Conservation (phyloP, 2,329 filamentous ascomycete genomes). For the Dothistroma pini region DNA sequence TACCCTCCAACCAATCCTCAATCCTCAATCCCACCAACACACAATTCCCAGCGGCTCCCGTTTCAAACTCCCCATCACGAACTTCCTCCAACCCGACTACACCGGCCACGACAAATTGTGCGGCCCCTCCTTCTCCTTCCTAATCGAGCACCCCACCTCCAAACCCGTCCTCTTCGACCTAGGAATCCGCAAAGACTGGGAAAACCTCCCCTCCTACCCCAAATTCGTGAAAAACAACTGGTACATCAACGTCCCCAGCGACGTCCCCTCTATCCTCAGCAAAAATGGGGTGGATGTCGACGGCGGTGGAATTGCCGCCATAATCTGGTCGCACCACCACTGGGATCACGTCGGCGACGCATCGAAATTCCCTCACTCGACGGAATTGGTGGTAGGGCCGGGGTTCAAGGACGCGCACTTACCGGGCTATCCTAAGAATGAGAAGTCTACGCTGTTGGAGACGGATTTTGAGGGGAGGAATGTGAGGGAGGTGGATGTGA, state of each 20-base stretch:
- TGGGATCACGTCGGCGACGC: slow-evolving; percentile 41
- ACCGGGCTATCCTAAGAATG: slow-evolving; percentile 45
- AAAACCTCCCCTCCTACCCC: slow-evolving; percentile 38
- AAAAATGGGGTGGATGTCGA: slow-evolving; percentile 40
- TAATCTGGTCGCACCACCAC: slow-evolving; percentile 36
- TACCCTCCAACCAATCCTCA: not conserved
- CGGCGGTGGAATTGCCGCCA: slow-evolving; percentile 32
- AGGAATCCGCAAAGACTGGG: slow-evolving; percentile 45
- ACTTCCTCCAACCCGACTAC: slow-evolving; percentile 41
- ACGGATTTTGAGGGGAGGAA: slow-evolving; percentile 41
- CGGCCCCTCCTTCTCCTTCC: slow-evolving; percentile 46
- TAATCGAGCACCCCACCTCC: slow-evolving; percentile 46
- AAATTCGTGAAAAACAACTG: slow-evolving; percentile 32
- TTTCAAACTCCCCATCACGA: slow-evolving; percentile 29
- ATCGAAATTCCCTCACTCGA: slow-evolving; percentile 41
- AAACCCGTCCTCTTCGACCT: slow-evolving; percentile 48
- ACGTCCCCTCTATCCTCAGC: slow-evolving; percentile 41
- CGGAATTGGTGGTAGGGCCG: slow-evolving; percentile 47
- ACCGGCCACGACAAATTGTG: slow-evolving; percentile 36
- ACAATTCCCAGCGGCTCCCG: slow-evolving; percentile 32
- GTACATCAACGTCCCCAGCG: slow-evolving; percentile 42
- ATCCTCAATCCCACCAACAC: not conserved
- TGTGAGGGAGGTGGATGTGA: slow-evolving; percentile 36
- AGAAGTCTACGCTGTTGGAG: slow-evolving; percentile 39
- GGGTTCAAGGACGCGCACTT: slow-evolving; percentile 43